Base-by-base conservation (phyloP, 805 yeast genomes). In the Cyberlindnera mrakii region DNA sequence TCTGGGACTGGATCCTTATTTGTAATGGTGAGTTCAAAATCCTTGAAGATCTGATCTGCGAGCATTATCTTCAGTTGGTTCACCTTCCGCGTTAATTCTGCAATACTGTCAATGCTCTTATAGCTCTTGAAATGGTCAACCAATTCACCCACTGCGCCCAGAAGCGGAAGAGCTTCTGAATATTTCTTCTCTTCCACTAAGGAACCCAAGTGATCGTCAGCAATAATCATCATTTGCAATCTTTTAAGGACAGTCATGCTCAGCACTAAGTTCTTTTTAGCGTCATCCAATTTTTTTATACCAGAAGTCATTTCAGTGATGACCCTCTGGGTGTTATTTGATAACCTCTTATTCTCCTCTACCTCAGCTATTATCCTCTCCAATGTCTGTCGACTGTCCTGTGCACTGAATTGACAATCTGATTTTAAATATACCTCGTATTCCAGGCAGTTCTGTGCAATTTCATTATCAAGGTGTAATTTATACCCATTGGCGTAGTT, bases 201-300 rank as follows among this genome's bases (percentile, higher is more conserved):
- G 6, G 63, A 56, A 15, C 71, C 71, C 37, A 88, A 70, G 48
- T 77, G 77, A 34, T 79, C 80, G 59, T 80, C 81, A 3, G 95
- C 90, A 17, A 78, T 80, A 6, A 85, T 73, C 39, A 93, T 70
- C 86, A 90, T 90, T 57, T 89, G 95, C 32, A 93, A 68, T 48
- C 96, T 74, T 55, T 91, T 86, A 51, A 91, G 70, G 31, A 89
- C 80, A 1, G 95, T 87, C 85, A 93, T 86, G 10, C 93, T 78
- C 23, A 79, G 70, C 2, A 88, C 90, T 39, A 93, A 67, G 60
- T 93, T 93, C 58, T 77, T 78, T 67, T 93, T 93, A 30, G 90
- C 81, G 40, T 76, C 77, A 62, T 93, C 98, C 46, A 93, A 70
- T 18, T 72, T 66, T 52, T 87, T 84, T 48, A 93, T 89, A 33